Conservation (phyloP, 805 yeast genomes). For the Candida manassasensis region DNA sequence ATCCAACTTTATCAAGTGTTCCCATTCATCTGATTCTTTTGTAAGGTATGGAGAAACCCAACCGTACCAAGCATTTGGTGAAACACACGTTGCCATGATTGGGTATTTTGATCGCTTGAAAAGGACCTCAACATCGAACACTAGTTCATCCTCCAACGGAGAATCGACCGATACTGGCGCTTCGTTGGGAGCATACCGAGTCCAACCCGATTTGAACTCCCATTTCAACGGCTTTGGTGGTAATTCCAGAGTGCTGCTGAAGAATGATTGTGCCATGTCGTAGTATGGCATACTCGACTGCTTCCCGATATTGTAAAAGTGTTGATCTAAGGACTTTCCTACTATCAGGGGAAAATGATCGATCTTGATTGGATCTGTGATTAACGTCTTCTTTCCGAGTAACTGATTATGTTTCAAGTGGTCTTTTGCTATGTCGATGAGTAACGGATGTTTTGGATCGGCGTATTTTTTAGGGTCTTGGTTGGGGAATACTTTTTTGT, state of each 20-base stretch:
- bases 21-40: constrained; percentile 22
- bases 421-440: constrained; percentile 49
- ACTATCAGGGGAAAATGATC: constrained; percentile 65
- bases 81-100: constrained; percentile 74
- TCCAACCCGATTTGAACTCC: constrained; percentile 74
- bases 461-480: constrained; percentile 21
- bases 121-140: constrained; percentile 86
- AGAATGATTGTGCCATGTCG: constrained; percentile 43
- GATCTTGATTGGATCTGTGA: constrained; percentile 51
- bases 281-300: constrained; percentile 58
- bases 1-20: constrained; percentile 77
- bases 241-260: constrained; percentile 23
- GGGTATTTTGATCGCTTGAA: constrained; percentile 74
- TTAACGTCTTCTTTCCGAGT: constrained; percentile 69
- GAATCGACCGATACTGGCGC: constrained; percentile 53
- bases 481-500: constrained; percentile 55
- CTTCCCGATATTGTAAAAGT: constrained; percentile 69
- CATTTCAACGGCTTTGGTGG: constrained; percentile 36
- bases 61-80: constrained; percentile 79
- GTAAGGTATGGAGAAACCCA: constrained; percentile 90
- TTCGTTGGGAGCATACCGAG: constrained; percentile 55
- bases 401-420: constrained; percentile 61
- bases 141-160: constrained; percentile 70
- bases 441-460: constrained; percentile 26
- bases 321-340: constrained; percentile 79